Conservation (phyloP, 768 basidiomycete genomes). For the Suillus weaverae region DNA sequence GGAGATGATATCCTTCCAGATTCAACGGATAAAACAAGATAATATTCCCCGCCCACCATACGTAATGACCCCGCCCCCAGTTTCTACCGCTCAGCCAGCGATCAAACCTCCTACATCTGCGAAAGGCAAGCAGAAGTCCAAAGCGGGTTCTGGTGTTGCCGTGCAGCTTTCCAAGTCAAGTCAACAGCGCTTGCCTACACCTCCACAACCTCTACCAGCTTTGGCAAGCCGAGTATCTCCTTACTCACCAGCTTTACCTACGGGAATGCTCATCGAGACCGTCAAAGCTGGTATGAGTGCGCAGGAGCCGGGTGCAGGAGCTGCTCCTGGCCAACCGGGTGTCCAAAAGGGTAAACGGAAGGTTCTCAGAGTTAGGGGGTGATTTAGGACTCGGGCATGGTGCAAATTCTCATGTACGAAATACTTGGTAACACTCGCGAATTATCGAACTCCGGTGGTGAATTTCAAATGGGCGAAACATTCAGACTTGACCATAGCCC, state of each 20-base stretch:
- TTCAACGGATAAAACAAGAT: constrained; percentile 74
- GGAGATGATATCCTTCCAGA: constrained; percentile 69
- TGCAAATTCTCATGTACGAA: background rate
- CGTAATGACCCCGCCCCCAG: constrained; percentile 33
- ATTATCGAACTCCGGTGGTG: background rate
- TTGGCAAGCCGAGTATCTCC: constrained; percentile 74
- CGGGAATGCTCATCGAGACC: constrained; percentile 78
- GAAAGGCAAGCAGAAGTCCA: constrained; percentile 57
- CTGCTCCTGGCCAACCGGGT: constrained; percentile 29
- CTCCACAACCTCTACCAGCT: constrained; percentile 75
- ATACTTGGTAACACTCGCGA: background rate
- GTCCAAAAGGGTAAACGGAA: constrained; percentile 76
- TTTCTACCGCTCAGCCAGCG: constrained; percentile 30
- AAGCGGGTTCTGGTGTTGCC: constrained; percentile 37
- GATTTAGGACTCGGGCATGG: constrained; percentile 1
- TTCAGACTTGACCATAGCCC: background rate
- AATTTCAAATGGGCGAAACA: background rate
- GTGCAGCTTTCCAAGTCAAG: constrained; percentile 28
- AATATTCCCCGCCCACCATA: constrained; percentile 67
- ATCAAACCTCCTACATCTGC: constrained; percentile 32
- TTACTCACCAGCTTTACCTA: constrained; percentile 76
- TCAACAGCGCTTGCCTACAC: constrained; percentile 58
- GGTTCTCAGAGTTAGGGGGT: constrained; percentile 73
- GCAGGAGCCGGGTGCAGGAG: constrained; percentile 47
- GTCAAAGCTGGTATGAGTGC: constrained; percentile 85